Evolutionary conservation across 176 grass and related monocot genomes (phyloP).

Genomic region (Metroxylon sagu): DNA sequence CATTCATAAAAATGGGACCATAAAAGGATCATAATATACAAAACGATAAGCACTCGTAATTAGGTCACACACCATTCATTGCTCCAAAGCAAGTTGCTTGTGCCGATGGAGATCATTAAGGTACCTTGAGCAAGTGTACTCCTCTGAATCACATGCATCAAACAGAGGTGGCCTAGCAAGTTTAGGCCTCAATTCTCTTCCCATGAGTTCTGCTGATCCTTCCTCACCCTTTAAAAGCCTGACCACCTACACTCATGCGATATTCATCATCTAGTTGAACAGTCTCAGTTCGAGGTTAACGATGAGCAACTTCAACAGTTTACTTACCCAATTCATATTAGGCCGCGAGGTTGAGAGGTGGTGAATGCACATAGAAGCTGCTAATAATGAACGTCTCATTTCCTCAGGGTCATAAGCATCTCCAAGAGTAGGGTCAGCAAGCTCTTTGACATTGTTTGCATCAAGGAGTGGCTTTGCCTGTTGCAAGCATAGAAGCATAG

Average conservation of each 20-base stretch:
- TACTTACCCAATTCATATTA: conserved; percentile 73
- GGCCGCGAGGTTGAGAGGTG: conserved; percentile 65
- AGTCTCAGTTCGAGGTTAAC: too few species aligned
- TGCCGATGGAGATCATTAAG: conserved; percentile 85
- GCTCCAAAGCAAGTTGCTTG: conserved; percentile 93
- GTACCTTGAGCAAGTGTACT: conserved; percentile 79
- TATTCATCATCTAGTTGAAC: neutral
- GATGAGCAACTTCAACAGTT: neutral
- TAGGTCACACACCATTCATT: conserved; percentile 23
- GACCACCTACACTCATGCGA: conserved; percentile 41
- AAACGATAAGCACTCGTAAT: too few species aligned
- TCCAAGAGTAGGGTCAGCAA: conserved; percentile 61
- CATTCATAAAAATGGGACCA: too few species aligned
- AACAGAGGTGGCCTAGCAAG: conserved; percentile 38
- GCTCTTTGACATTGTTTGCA: conserved; percentile 61
- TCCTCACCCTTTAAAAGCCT: conserved; percentile 56
- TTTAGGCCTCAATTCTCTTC: conserved; percentile 37
- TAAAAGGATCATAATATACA: too few species aligned
- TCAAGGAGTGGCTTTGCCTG: conserved; percentile 91
- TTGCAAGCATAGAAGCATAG: conserved; percentile 6
- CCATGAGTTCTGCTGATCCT: conserved; percentile 39
- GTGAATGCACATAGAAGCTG: conserved; percentile 96
- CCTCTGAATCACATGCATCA: conserved; percentile 69
- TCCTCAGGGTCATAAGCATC: conserved; percentile 58
- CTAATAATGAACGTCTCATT: conserved; percentile 39